Evolutionary conservation across 2,329 filamentous ascomycete genomes (phyloP).

Genomic region (Lecanicillium sp.): DNA sequence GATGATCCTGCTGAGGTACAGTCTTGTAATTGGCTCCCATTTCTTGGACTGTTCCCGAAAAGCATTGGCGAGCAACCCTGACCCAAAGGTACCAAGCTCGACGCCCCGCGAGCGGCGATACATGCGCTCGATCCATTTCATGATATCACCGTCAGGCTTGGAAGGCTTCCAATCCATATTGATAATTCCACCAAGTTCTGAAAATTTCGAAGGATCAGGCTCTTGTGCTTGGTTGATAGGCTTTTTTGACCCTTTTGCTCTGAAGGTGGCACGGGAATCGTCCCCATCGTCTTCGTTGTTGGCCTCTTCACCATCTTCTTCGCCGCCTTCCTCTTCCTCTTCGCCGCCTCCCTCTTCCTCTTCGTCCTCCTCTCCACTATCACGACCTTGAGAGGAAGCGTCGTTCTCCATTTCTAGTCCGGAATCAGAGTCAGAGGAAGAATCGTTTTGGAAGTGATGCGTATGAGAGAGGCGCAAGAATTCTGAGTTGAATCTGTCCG

Average conservation of each 20-base stretch:
- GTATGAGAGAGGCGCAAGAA: conserved; percentile 11
- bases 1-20: conserved; percentile 20
- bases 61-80: conserved; percentile 12
- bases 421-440: too few relatives aligned
- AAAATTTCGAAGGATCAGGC: too few relatives aligned
- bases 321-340: neutral
- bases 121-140: conserved; percentile 15
- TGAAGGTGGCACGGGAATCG: neutral
- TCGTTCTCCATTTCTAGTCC: too few relatives aligned
- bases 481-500: conserved; percentile 9
- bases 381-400: too few relatives aligned
- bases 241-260: neutral
- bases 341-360: too few relatives aligned
- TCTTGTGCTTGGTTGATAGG: neutral
- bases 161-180: neutral
- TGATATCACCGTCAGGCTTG: conserved; percentile 12
- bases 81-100: conserved; percentile 16
- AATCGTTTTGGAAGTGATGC: conserved; percentile 13
- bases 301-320: neutral
- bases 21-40: conserved; percentile 18
- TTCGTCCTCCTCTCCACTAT: too few relatives aligned
- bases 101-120: conserved; percentile 16
- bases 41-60: conserved; percentile 22
- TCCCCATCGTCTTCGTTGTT: neutral
- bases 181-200: conserved; percentile 9